Evolutionary conservation across 2,329 filamentous ascomycete genomes (phyloP), one percentile per base, ranked within the genome.

Genomic region (Lachnellula occidentalis): DNA sequence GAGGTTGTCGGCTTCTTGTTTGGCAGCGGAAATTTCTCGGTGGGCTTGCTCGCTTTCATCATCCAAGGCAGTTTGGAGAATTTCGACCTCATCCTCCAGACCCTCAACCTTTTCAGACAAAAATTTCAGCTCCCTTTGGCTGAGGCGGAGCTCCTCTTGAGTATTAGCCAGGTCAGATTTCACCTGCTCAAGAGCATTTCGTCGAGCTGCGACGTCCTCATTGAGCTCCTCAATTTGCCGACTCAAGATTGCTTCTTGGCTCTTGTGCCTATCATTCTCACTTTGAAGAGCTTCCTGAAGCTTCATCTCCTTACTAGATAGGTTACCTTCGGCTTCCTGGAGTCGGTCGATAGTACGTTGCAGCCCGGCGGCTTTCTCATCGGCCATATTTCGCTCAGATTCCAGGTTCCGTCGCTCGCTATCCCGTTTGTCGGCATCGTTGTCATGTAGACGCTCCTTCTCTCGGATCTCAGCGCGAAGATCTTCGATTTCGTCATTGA

Each of bases 221-320:
- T 87, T 85, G 9, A 94, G 76, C 49, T 87, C 85, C 46, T 87
- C 81, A 50, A 95, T 82, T 67, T 94, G 88, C n/a, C 81, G 78
- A 58, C 76, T 81, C 49, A 95, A 74, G 7, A 85, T 73, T 11
- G 80, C 80, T 66, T 92, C 87, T 63, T 92, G 87, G 53, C 80
- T 82, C 59, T 79, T 78, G 64, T 94, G 85, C 22, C 88, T 83
- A 58, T 89, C 80, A 46, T 80, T 80, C 65, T 92, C 88, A 64
- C 81, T 87, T 58, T 86, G 78, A 12, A 91, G 75, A 3, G 83
- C 82, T 64, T 85, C 79, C 66, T 88, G 82, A 17, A 90, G 72
- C 66, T 78, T 86, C 21, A 76, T 76, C 64, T 90, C 87, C 66
- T 86, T 87, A 58, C 79, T 78, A 19, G 85, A 86, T 31, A 89